phyloP scores from a whole-genome alignment of 305 asterid genomes.

The Fraxinus sp. region DNA sequence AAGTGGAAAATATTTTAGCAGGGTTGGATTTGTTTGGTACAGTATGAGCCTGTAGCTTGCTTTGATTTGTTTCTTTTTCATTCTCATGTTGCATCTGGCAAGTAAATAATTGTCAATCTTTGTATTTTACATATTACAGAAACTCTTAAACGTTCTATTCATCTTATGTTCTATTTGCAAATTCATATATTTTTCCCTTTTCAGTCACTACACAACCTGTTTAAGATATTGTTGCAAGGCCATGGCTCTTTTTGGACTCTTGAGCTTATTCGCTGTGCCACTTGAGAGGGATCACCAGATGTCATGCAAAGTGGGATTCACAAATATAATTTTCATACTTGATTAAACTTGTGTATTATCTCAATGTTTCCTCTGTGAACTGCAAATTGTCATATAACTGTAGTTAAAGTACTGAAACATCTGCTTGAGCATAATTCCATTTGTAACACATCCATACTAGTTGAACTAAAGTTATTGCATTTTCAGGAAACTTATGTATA shows the following conservation, averaged over 20 bases:
- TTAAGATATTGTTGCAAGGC: not conserved
- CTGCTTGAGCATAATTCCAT: not conserved
- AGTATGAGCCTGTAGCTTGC: not conserved
- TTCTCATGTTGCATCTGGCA: not conserved
- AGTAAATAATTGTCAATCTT: not conserved
- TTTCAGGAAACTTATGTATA: slow-evolving; percentile 22
- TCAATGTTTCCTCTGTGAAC: not conserved
- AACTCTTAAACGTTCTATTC: not conserved
- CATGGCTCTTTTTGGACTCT: not conserved
- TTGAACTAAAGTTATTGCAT: not conserved
- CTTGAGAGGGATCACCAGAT: not conserved
- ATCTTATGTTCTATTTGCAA: not conserved
- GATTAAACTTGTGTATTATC: not conserved
- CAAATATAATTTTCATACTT: not conserved
- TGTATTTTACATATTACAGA: not conserved
- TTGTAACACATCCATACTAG: not conserved
- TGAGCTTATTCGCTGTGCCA: not conserved
- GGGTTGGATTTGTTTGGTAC: not conserved
- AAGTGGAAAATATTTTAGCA: not conserved
- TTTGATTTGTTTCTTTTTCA: not conserved
- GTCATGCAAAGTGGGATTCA: not conserved
- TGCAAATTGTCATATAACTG: not conserved
- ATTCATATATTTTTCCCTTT: not conserved
- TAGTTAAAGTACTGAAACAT: not conserved
- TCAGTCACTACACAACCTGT: not conserved